Evolutionary conservation across 192 early-diverging fungal species (phyloP), one percentile per base, ranked within the genome.

Genomic region (Mortierella alpina): DNA sequence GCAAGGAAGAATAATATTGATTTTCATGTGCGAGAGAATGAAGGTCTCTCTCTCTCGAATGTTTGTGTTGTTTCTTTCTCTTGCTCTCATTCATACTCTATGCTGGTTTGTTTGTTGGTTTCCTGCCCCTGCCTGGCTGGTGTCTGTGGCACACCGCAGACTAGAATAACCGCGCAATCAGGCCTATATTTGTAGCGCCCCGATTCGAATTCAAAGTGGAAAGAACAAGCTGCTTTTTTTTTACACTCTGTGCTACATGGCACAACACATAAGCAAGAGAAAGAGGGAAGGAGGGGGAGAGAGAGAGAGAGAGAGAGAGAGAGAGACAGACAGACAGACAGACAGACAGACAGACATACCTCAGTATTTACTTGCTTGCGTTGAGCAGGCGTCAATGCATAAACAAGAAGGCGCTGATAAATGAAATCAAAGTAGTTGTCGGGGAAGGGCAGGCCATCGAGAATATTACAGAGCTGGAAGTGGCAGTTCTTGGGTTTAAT

Each of bases 381-480:
- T 50, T 84, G 76, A 6, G 23, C 59, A n/a, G 70, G 61, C 7
- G 75, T 42, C 13, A 84, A 50, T 39, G 75, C 68, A 45, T 66
- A 71, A 51, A 75, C 66, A 5, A 80, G 56, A 14, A 75, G 45
- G 49, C 72, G 69, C 44, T 74, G 68, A 40, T 70, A 75, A 23
- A 85, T 73, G 59, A 85, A 82, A 41, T 85, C 84, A 70, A 85
- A 85, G 44, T 68, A 20, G 53, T 83, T 83, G 51, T 85, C 84
- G 3, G 81, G 71, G 62, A 78, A 85, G 1, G 75, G 73, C 7
- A 85, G 39, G 23, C 84, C 81, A 20, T 85, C 57, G 10, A 74
- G 52, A 31, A 85, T 62, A 53, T 83, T 75, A 52, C 59, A 76
- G n/a, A 82, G 68, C 39, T 82, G 66, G 62, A 85, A 85, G 17